phyloP scores from a whole-genome alignment of 805 yeast genomes.

The Candida pini region DNA sequence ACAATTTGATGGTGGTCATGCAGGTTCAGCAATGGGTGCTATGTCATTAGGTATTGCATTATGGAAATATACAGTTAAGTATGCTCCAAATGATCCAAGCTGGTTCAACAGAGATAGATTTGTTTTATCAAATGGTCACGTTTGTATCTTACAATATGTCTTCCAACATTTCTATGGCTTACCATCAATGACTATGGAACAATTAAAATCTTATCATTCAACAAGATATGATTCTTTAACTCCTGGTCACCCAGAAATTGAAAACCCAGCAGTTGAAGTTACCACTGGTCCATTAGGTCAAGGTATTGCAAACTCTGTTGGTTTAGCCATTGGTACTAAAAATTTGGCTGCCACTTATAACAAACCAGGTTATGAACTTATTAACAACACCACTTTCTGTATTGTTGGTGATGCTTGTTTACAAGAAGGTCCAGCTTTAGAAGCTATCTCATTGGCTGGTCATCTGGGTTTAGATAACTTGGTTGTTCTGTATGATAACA shows the following conservation, averaged over 20 bases:
- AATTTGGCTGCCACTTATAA: conserved; percentile 89
- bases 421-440: conserved; percentile 96
- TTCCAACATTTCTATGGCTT: conserved; percentile 84
- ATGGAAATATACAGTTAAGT: conserved; percentile 66
- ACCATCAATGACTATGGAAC: conserved; percentile 67
- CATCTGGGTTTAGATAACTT: conserved; percentile 89
- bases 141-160: conserved; percentile 83
- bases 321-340: conserved; percentile 90
- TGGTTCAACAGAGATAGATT: conserved; percentile 97
- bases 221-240: conserved; percentile 85
- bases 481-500: conserved; percentile 94
- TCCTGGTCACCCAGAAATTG: conserved; percentile 97
- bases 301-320: conserved; percentile 94
- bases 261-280: conserved; percentile 90
- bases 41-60: conserved; percentile 92
- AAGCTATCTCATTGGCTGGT: conserved; percentile 93
- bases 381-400: conserved; percentile 70
- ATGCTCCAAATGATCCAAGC: conserved; percentile 85
- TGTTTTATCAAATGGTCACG: conserved; percentile 94
- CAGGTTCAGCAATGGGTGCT: conserved; percentile 98
- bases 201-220: conserved; percentile 65
- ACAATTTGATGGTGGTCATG: conserved; percentile 66
- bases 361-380: conserved; percentile 71
- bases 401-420: conserved; percentile 97
- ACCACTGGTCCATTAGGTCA: conserved; percentile 99